Evolutionary conservation across 2,329 filamentous ascomycete species (phyloP), one percentile per base, ranked within the genome.

Genomic region (Purpureocillium lavendulum): DNA sequence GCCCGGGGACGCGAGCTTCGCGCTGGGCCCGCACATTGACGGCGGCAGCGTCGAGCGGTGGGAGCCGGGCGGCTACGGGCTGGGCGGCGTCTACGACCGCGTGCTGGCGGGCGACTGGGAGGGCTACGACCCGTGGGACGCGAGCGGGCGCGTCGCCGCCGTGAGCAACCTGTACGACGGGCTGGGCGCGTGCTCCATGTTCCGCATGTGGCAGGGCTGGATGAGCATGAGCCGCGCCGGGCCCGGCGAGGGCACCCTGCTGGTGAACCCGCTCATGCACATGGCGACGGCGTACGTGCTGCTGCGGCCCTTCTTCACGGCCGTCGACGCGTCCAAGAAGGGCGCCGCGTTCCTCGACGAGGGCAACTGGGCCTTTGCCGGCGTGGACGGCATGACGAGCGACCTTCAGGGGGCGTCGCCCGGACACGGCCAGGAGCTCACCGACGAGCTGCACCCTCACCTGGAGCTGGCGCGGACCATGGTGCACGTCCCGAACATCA

Each of bases 131-230:
- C 77, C 87, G 0, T 96, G 83, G 77, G 87, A 95, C 51, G 80
- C 80, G 0, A 78, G 75, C 46, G 73, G 75, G 7, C 75, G 89
- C 4, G 69, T 90, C 0, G 61, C 65, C 0, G 86, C 83, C 3
- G 73, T 78, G 3, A 80, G 77, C 44, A 82, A 95, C 58, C 64
- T 89, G 28, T 92, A 96, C 57, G 72, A 86, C 37, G 87, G 88
- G 1, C 72, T 87, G 0, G 88, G 89, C 0, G 80, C 84, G 1
- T 94, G 87, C 61, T 82, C 75, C 34, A 87, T 88, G 68, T 88
- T 95, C 61, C 75, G 90, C 30, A 84, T 87, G 72, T 90, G 86
- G 59, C 89, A 96, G 62, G 89, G 87, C 14, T 96, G 89, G 89
- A 61, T 96, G 38, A 77, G 75, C 43, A 82, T 96, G 72, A 87